These are phyloP conservation scores for Sclerotinia subarctica DNA, from an alignment of 2,329 filamentous ascomycete genomes.

Conservation along the genomic window DNA sequence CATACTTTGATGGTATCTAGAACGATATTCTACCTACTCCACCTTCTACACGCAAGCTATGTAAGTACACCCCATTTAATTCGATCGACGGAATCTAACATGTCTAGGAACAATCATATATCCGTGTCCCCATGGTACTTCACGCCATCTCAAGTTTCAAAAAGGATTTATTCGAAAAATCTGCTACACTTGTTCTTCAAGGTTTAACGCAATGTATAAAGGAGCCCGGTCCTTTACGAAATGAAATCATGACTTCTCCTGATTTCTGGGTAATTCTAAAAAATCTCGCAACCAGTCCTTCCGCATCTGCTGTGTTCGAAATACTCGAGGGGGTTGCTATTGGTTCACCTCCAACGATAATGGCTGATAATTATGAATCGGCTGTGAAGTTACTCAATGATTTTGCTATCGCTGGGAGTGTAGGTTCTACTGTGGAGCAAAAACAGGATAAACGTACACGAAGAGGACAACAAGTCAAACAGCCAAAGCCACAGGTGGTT, in stretches of 20 bases:
- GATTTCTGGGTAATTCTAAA: conserved; percentile 95
- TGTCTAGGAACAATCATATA: conserved; percentile 76
- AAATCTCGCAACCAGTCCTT: conserved; percentile 64
- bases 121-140: conserved; percentile 85
- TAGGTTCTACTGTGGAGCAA: conserved; percentile 68
- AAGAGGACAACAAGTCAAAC: conserved; percentile 46
- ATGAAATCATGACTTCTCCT: conserved; percentile 91
- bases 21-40: conserved; percentile 81
- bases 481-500: conserved; percentile 44
- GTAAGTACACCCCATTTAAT: conserved; percentile 50
- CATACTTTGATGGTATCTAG: conserved; percentile 83
- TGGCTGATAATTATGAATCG: conserved; percentile 92
- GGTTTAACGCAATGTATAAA: conserved; percentile 79
- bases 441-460: conserved; percentile 55
- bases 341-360: conserved; percentile 73
- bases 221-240: conserved; percentile 72
- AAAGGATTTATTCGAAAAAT: conserved; percentile 70
- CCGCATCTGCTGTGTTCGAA: conserved; percentile 76
- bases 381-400: conserved; percentile 81
- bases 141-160: conserved; percentile 89
- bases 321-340: conserved; percentile 77
- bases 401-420: conserved; percentile 79
- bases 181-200: conserved; percentile 71
- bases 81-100: conserved; percentile 31
- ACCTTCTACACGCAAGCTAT: conserved; percentile 78